Base-by-base conservation (phyloP, 83 land plant species). In the Thuja plicata region DNA sequence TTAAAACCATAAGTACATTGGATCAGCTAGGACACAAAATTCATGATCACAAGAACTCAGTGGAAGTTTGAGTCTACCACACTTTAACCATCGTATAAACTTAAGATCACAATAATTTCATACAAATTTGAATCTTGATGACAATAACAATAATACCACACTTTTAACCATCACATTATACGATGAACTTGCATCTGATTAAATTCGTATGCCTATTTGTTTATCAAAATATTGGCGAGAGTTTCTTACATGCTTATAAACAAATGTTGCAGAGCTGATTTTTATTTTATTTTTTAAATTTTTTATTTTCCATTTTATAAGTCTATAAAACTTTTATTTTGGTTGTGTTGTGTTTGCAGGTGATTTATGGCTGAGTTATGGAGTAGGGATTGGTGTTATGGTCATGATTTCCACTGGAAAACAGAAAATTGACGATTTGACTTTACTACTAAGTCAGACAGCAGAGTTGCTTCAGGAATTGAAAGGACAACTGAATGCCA, bases 381-480 rank as follows among this genome's bases (percentile, higher is more conserved):
- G 85, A n/a, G 54, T 82, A 21, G 85, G 85, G 10, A 45, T 82
- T 45, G 54, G 85, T 27, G 85, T 82, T n/a, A 82, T 45, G 85
- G 46, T 46, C 34, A 82, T 46, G 85, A 9, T 17, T 46, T 45
- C 55, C n/a, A 43, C 54, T 24, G n/a, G 85, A 82, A 82, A 82
- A n/a, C 43, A 43, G 8, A 52, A 82, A 82, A 24, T 82, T 43
- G 32, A 82, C 35, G 48, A 82, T 17, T n/a, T 82, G 48, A 27
- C 54, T 43, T 43, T 24, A 45, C 10, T 82, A 46, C 8, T 82
- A 46, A 27, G 43, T 82, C 52, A 40, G 12, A 41, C 30, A 43
- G 52, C 30, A 82, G 52, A 12, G 32, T 82, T 43, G 50, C 27
- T 82, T 82, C 85, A 82, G 85, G 85, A 45, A 45, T 82, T 82